Evolutionary conservation across 352 stramenopile species (phyloP).

Genomic region (Globisporangium spiculum): DNA sequence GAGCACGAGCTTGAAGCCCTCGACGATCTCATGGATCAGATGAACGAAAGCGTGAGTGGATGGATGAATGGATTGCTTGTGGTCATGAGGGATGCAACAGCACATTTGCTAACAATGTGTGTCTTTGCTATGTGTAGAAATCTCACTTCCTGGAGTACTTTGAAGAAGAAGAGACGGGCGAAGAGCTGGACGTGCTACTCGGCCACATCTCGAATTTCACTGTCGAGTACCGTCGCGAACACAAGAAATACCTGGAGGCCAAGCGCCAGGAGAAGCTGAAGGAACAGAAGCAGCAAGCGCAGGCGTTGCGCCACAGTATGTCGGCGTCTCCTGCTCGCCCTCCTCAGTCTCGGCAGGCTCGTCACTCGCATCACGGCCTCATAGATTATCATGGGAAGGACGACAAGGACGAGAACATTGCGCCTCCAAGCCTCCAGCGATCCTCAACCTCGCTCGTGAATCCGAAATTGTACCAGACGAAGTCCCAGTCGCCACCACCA

Average conservation of each 20-base stretch:
- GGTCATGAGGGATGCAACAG: not conserved
- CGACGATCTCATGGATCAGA: slow-evolving; percentile 44
- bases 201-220: slow-evolving; percentile 76
- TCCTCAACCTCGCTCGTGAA: slow-evolving; percentile 5
- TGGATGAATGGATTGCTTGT: not conserved
- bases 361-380: slow-evolving; percentile 17
- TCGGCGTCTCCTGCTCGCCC: slow-evolving; percentile 10
- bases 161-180: slow-evolving; percentile 75
- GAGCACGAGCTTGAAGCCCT: slow-evolving; percentile 56
- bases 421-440: not conserved
- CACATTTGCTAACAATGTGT: not conserved
- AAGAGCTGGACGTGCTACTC: slow-evolving; percentile 75
- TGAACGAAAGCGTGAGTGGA: slow-evolving; percentile 46
- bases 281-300: slow-evolving; percentile 23
- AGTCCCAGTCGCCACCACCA: not conserved
- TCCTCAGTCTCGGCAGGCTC: slow-evolving; percentile 10
- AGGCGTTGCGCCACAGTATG: slow-evolving; percentile 18
- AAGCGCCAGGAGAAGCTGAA: slow-evolving; percentile 26
- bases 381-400: not conserved
- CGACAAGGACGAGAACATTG: not conserved
- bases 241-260: slow-evolving; percentile 61
- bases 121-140: slow-evolving; percentile 38
- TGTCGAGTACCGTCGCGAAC: slow-evolving; percentile 64
- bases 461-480: not conserved
- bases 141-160: slow-evolving; percentile 77